A percentile compares a stretch with the other conserved stretches of the same genome.
These are phyloP conservation scores for Buddleja alternifolia DNA, from an alignment of 257 asterid species.

Conservation along the genomic window DNA sequence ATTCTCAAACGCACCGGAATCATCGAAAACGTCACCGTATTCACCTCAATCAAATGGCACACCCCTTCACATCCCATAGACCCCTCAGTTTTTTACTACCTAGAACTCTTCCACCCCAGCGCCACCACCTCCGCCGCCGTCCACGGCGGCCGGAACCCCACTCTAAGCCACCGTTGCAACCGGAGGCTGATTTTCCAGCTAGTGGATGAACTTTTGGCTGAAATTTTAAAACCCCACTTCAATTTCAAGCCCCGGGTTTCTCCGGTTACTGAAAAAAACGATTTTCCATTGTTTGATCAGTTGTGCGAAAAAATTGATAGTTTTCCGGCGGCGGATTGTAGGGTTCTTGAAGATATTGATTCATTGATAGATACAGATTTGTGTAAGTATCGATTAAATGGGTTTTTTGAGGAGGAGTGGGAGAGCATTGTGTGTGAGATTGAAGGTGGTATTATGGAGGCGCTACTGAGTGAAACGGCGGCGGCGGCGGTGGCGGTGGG, in stretches of 20 bases:
- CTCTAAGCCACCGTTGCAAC: slow-evolving; percentile 43
- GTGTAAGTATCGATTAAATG: slow-evolving; percentile 3
- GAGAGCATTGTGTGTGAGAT: slow-evolving; percentile 56
- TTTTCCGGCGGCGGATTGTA: slow-evolving; percentile 58
- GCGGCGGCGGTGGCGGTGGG: slow-evolving; percentile 33
- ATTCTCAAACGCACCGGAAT: slow-evolving; percentile 58
- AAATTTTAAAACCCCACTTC: slow-evolving; percentile 36
- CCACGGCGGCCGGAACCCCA: background rate
- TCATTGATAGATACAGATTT: slow-evolving; percentile 50
- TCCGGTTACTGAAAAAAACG: slow-evolving; percentile 6
- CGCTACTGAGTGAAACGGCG: slow-evolving; percentile 55
- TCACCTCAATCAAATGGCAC: slow-evolving; percentile 45
- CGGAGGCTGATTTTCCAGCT: slow-evolving; percentile 65
- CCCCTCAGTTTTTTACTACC: slow-evolving; percentile 62
- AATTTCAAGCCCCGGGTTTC: background rate
- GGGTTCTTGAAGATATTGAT: slow-evolving; percentile 66
- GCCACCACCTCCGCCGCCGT: slow-evolving; percentile 20
- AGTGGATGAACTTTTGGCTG: slow-evolving; percentile 55
- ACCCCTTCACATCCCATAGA: slow-evolving; percentile 54
- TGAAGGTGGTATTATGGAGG: slow-evolving; percentile 58
- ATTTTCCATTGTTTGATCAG: slow-evolving; percentile 30
- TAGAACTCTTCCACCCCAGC: slow-evolving; percentile 51
- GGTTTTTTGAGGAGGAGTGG: slow-evolving; percentile 39
- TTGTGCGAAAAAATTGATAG: slow-evolving; percentile 42
- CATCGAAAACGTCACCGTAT: slow-evolving; percentile 33